Evolutionary conservation across 2,329 filamentous ascomycete genomes (phyloP).

Genomic region (Hypoxylon sp.): DNA sequence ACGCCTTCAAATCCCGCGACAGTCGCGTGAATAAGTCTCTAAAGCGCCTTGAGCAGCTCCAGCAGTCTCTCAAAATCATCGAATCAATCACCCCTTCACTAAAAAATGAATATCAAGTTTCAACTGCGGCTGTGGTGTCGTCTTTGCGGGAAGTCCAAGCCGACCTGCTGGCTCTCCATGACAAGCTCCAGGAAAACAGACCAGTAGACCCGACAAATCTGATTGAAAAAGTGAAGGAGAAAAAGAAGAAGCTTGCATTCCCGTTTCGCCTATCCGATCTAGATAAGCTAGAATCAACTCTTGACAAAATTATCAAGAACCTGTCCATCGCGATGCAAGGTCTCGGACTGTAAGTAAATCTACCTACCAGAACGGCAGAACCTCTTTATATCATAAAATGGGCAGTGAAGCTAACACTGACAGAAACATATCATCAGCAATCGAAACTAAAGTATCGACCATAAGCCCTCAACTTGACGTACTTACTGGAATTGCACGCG

Average conservation of each 20-base stretch:
- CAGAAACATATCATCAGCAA: neutral
- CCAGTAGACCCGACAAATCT: neutral
- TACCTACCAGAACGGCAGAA: neutral
- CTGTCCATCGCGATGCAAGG: neutral
- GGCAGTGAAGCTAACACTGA: neutral
- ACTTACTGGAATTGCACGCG: neutral
- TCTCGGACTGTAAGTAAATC: neutral
- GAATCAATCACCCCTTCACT: neutral
- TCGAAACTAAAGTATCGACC: neutral
- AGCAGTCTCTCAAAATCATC: neutral
- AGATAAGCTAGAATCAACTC: neutral
- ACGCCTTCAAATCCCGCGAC: neutral
- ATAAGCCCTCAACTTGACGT: neutral
- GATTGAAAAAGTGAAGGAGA: neutral
- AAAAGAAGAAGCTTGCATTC: neutral
- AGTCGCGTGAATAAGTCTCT: neutral
- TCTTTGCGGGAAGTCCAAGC: neutral
- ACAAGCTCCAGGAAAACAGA: neutral
- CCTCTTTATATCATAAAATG: neutral
- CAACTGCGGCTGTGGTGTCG: neutral
- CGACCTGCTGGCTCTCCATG: neutral
- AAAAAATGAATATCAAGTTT: neutral
- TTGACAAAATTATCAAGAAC: neutral
- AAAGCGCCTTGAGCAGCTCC: neutral
- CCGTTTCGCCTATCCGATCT: neutral